phyloP scores from a whole-genome alignment of 164 flowering plant genomes.

The Sextonia rubra region DNA sequence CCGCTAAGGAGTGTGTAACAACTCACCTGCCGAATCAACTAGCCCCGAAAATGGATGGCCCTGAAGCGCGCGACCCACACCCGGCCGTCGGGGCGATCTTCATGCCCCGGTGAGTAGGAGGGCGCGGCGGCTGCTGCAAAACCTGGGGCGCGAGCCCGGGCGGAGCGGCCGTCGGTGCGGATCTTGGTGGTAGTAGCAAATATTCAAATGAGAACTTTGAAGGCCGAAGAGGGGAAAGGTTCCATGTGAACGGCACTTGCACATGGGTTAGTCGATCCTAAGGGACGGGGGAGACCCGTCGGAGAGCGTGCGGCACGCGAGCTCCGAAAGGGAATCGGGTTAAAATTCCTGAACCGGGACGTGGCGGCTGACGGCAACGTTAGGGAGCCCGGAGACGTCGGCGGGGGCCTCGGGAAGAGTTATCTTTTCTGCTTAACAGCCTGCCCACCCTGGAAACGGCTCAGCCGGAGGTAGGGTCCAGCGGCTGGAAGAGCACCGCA shows the following conservation, averaged over 20 bases:
- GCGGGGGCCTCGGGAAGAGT: too few species aligned
- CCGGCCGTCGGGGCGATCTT: slow-evolving; percentile 18
- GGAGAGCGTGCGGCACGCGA: not conserved
- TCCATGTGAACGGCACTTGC: not conserved
- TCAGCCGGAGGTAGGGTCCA: too few species aligned
- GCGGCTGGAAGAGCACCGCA: too few species aligned
- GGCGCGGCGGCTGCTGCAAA: slow-evolving; percentile 25
- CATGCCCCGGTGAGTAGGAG: slow-evolving; percentile 37
- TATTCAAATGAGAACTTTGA: not conserved
- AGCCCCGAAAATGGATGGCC: slow-evolving; percentile 39
- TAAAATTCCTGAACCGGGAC: too few species aligned
- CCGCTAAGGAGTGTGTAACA: slow-evolving; percentile 32
- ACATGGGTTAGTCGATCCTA: not conserved
- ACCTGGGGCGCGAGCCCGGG: slow-evolving; percentile 15
- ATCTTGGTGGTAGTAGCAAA: not conserved
- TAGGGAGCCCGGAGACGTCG: too few species aligned
- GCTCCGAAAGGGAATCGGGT: too few species aligned
- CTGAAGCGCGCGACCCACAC: slow-evolving; percentile 30
- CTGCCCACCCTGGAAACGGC: too few species aligned
- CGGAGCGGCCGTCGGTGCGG: not conserved
- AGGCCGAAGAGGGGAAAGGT: not conserved
- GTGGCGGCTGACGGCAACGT: too few species aligned
- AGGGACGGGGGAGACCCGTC: not conserved
- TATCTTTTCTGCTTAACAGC: too few species aligned
- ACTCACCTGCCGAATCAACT: slow-evolving; percentile 41